phyloP scores from a whole-genome alignment of 352 stramenopile genomes.

The Globisporangium viniferum region DNA sequence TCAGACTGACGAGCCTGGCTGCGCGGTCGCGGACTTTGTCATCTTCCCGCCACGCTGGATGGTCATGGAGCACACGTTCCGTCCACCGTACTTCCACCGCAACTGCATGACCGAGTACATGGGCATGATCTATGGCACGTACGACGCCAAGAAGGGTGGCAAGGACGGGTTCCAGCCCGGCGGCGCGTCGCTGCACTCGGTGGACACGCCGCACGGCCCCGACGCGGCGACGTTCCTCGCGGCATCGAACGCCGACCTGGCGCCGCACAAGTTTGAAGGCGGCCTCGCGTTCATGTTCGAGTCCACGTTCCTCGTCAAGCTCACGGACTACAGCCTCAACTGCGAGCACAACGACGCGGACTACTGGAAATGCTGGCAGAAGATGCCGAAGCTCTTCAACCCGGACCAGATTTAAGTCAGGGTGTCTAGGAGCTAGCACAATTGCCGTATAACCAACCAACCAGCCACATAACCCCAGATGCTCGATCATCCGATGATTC shows the following conservation, averaged over 20 bases:
- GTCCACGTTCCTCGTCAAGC: constrained; percentile 88
- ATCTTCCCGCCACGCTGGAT: constrained; percentile 97
- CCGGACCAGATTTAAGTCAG: constrained; percentile 24
- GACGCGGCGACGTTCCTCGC: constrained; percentile 91
- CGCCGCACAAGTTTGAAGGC: constrained; percentile 89
- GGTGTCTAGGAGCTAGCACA: not conserved
- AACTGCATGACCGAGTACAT: constrained; percentile 99
- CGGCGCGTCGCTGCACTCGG: constrained; percentile 90
- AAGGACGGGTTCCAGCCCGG: constrained; percentile 90
- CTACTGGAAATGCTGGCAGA: constrained; percentile 94
- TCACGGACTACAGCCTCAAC: constrained; percentile 86
- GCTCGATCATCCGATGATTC: not conserved
- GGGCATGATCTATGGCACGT: constrained; percentile 95
- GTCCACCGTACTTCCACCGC: constrained; percentile 93
- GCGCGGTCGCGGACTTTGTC: constrained; percentile 95
- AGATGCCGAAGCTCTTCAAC: constrained; percentile 88
- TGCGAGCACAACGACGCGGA: constrained; percentile 87
- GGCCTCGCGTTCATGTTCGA: constrained; percentile 99
- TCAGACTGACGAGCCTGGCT: constrained; percentile 90
- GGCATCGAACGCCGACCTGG: constrained; percentile 79
- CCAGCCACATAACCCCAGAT: not conserved
- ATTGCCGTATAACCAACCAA: not conserved
- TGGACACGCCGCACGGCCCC: constrained; percentile 90
- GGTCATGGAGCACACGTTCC: constrained; percentile 89
- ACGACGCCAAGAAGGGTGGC: constrained; percentile 93